Base-by-base conservation (phyloP, 2,329 filamentous ascomycete species). In the Xylariaceae sp. region DNA sequence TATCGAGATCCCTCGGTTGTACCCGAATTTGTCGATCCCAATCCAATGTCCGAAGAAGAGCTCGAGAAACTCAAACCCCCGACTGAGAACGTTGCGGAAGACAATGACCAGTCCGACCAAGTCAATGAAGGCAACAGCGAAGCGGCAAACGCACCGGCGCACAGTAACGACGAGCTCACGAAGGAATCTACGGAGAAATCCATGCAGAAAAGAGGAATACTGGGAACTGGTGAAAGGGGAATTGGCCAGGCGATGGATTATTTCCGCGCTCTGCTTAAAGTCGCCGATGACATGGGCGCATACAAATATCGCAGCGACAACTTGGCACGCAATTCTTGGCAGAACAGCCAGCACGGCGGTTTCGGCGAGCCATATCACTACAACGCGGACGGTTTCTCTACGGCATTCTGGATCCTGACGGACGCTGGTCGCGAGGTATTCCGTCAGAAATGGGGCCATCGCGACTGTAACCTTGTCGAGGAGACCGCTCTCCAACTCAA, bases 321-420 rank as follows among this genome's bases (percentile, higher is more conserved):
- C 37, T 62, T 51, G 1, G 62, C 65, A 3, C 73, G 81, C 35
- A 83, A 83, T 68, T 78, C 74, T 9, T 84, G 81, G 81, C 81
- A 83, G 66, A 68, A 67, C 2, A 74, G 76, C 35, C 81, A 84
- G 66, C 74, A 71, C 4, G 81, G 81, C 35, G 82, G 81, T 1
- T 55, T 74, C 23, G 80, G 78, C 11, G 81, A 84, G 66, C 80
- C 80, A 1, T 84, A 77, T 61, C 80, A 82, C 68, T 77, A 81
- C 61, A 73, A 79, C 55, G 63, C 76, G 0, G 74, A 74, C 1
- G 81, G 80, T 1, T 72, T 82, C 55, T 73, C 75, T 3, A 68
- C 72, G 51, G 76, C 72, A 1, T 74, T 81, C 58, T 73, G 75
- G 58, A 71, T 81, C 54, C 67, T 77, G 15, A 78, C 77, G 34